Base-by-base conservation (phyloP, 2,329 filamentous ascomycete genomes). In the Leptosphaerulina australis region DNA sequence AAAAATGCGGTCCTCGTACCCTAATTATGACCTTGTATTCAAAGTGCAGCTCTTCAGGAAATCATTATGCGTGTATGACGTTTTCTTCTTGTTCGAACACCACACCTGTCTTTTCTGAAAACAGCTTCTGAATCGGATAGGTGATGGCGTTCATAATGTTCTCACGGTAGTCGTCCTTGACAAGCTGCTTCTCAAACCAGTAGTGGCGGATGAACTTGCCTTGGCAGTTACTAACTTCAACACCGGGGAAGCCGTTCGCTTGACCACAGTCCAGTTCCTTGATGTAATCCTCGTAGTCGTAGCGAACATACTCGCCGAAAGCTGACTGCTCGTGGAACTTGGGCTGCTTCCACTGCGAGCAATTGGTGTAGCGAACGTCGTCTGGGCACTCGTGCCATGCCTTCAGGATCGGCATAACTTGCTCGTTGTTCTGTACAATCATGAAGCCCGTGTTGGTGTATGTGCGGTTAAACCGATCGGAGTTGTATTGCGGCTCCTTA, bases 381-480 rank as follows among this genome's bases (percentile, higher is more conserved):
- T 72, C 68, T 1, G 71, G 71, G 40, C 71, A 74, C 44, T 72
- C 56, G 65, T 72, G 69, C 80, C 80, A 82, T 34, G 77, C 77
- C 50, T 77, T 73, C 29, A 82, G 69, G 26, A 82, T 79, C 24
- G 77, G 70, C 55, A 75, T 75, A 0, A 78, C 79, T 55, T 74
- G 74, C 12, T 72, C 63, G 58, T 78, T 78, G 64, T 80, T 80
- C 67, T 82, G 79, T 3, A 79, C 75, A 29, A 82, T 68, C 63
- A 82, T 80, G 70, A 82, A 81, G 14, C 79, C 79, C 1, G 79
- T 80, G 69, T 82, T 82, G 59, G 72, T 72, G 75, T 78, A 57
- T 70, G 69, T 69, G 38, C 67, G 67, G 52, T 75, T 74, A 53
- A 72, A 69, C 40, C 68, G 67, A 55, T 79, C 77, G 9, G 68